Evolutionary conservation across 108 stramenopile genomes (phyloP).

Genomic region (Pseudonitzschia pungens): DNA sequence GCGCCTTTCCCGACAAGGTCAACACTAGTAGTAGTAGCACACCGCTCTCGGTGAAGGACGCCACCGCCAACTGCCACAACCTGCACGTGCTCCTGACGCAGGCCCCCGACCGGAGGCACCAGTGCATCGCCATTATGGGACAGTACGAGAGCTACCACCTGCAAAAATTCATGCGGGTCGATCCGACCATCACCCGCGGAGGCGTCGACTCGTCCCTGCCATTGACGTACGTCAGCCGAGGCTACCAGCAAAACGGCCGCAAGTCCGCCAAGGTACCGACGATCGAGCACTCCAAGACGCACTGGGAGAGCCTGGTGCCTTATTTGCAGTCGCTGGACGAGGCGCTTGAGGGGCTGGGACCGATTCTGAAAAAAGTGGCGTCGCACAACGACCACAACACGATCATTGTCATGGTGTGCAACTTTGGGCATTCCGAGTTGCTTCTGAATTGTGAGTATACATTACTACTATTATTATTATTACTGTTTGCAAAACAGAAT

Average conservation of each 20-base stretch:
- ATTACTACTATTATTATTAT: too few species aligned
- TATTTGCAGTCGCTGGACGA: slow-evolving; percentile 56
- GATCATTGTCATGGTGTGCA: slow-evolving; percentile 79
- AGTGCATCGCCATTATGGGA: slow-evolving; percentile 75
- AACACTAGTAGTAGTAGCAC: neutral
- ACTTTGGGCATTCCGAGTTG: slow-evolving; percentile 77
- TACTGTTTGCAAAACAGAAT: too few species aligned
- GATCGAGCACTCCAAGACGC: slow-evolving; percentile 24
- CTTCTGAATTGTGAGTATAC: slow-evolving; percentile 70
- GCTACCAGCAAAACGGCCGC: slow-evolving; percentile 54
- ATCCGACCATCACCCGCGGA: neutral
- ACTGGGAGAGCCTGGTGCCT: slow-evolving; percentile 51
- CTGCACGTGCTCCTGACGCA: slow-evolving; percentile 65
- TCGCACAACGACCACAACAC: slow-evolving; percentile 49
- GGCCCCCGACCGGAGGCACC: slow-evolving; percentile 32
- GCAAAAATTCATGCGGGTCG: slow-evolving; percentile 63
- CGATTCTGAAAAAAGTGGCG: slow-evolving; percentile 54
- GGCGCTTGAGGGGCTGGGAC: slow-evolving; percentile 43
- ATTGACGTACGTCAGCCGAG: slow-evolving; percentile 53
- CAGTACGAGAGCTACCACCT: slow-evolving; percentile 81
- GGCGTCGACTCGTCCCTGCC: slow-evolving; percentile 32
- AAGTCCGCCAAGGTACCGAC: slow-evolving; percentile 33
- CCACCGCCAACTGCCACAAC: slow-evolving; percentile 64
- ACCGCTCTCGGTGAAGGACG: slow-evolving; percentile 29
- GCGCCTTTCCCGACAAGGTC: slow-evolving; percentile 25